Percentiles rank a stretch among this genome's conserved stretches.
phyloP scores from a whole-genome alignment of 1,284 basidiomycete genomes.

The Malassezia cuniculi region DNA sequence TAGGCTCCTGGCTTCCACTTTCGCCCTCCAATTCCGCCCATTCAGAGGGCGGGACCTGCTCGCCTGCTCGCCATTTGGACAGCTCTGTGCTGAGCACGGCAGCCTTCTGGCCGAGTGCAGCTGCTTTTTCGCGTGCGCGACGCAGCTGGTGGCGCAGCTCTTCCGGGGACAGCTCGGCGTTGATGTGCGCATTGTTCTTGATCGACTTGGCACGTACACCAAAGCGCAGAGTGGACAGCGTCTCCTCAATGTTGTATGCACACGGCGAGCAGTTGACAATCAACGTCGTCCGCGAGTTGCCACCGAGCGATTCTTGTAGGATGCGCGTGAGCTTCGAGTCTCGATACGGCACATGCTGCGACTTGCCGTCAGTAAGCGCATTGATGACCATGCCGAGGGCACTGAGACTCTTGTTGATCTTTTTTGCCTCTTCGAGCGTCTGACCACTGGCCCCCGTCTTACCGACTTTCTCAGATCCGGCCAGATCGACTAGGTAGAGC shows the following conservation, averaged over 20 bases:
- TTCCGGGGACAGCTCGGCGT: constrained; percentile 88
- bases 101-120: constrained; percentile 49
- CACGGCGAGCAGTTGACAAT: constrained; percentile 99
- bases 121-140: constrained; percentile 52
- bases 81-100: constrained; percentile 86
- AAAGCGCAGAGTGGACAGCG: constrained; percentile 90
- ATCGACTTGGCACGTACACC: constrained; percentile 91
- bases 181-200: constrained; percentile 98
- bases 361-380: constrained; percentile 79
- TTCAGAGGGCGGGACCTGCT: constrained; percentile 67
- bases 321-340: constrained; percentile 99
- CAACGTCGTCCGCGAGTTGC: constrained; percentile 94
- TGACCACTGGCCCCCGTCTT: constrained; percentile 99
- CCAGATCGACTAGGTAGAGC: constrained; percentile 92
- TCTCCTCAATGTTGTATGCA: constrained; percentile 91
- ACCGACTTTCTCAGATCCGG: constrained; percentile 97
- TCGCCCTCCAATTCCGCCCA: constrained; percentile 72
- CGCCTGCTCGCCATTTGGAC: constrained; percentile 77
- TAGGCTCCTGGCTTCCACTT: too few species aligned
- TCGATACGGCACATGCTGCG: constrained; percentile 93
- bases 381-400: constrained; percentile 99
- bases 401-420: constrained; percentile 97
- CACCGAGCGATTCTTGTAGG: constrained; percentile 96
- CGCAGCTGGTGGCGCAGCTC: constrained; percentile 85
- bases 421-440: constrained; percentile 97